Conservation (phyloP, 345 rosid species). For the Gossypioides kirkii region DNA sequence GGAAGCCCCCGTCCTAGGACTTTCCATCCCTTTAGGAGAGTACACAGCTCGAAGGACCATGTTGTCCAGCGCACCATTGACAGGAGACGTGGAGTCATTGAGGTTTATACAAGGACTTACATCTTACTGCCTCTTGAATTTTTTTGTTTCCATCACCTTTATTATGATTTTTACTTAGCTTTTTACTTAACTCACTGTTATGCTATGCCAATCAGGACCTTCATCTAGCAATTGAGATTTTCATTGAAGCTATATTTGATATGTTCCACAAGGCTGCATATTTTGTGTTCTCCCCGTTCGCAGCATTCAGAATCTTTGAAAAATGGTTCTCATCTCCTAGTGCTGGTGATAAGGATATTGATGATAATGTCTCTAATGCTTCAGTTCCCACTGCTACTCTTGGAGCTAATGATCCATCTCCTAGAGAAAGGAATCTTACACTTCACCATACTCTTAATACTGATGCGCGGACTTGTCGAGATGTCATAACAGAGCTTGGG, state of each 20-base stretch:
- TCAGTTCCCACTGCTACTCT: constrained; percentile 47
- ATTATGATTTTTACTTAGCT: background rate
- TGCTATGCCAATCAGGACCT: constrained; percentile 59
- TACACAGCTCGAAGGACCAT: constrained; percentile 48
- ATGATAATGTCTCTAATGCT: constrained; percentile 28
- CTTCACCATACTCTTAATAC: constrained; percentile 69
- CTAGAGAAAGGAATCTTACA: constrained; percentile 42
- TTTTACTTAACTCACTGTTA: background rate
- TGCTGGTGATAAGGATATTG: constrained; percentile 16
- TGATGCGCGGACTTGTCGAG: constrained; percentile 90
- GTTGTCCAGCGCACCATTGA: constrained; percentile 72
- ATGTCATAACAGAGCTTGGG: constrained; percentile 97
- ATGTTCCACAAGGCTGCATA: constrained; percentile 69
- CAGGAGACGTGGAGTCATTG: constrained; percentile 92
- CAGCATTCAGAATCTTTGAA: constrained; percentile 33
- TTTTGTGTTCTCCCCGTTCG: constrained; percentile 67
- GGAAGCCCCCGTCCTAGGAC: constrained; percentile 35
- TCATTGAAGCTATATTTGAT: constrained; percentile 76
- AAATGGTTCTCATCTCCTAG: constrained; percentile 50
- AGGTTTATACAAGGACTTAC: constrained; percentile 46
- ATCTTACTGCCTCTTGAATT: background rate
- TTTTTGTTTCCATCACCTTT: background rate
- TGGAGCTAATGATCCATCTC: constrained; percentile 61
- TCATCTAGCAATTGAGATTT: constrained; percentile 84
- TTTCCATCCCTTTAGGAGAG: constrained; percentile 34